Percentiles rank a stretch among this genome's conserved stretches.
Evolutionary conservation across 164 flowering plant genomes (phyloP).

Genomic region (Cinnamomum chago): DNA sequence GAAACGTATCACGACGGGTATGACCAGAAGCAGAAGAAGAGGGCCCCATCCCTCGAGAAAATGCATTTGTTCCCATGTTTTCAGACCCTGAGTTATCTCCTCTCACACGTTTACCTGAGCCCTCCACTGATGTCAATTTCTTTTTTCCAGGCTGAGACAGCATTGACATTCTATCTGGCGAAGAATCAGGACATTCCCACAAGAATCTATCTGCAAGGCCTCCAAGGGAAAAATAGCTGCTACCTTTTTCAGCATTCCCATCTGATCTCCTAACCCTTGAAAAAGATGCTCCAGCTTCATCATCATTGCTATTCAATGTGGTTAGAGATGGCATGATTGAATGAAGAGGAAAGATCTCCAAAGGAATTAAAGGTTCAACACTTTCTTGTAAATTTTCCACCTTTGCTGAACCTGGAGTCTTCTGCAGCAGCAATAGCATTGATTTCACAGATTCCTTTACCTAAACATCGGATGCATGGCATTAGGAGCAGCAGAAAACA

Average conservation of each 20-base stretch:
- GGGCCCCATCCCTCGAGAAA: conserved; percentile 52
- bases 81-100: conserved; percentile 60
- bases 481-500: not conserved
- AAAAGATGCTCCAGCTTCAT: conserved; percentile 15
- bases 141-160: conserved; percentile 46
- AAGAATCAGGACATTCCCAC: conserved; percentile 98
- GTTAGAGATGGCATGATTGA: conserved; percentile 17
- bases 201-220: conserved; percentile 58
- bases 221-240: conserved; percentile 31
- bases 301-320: conserved; percentile 7
- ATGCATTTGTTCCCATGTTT: conserved; percentile 32
- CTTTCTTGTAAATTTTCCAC: conserved; percentile 29
- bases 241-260: conserved; percentile 33
- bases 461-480: conserved; percentile 29
- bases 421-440: conserved; percentile 51
- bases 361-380: conserved; percentile 27
- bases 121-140: conserved; percentile 67
- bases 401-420: conserved; percentile 30
- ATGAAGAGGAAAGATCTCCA: conserved; percentile 30
- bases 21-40: conserved; percentile 51
- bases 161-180: conserved; percentile 61
- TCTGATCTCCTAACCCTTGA: conserved; percentile 22
- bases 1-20: conserved; percentile 79
- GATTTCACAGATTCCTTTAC: conserved; percentile 43
- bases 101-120: conserved; percentile 60